Base-by-base conservation (phyloP, 371 early-diverging fungal species). In the Rhizopus microsporus region DNA sequence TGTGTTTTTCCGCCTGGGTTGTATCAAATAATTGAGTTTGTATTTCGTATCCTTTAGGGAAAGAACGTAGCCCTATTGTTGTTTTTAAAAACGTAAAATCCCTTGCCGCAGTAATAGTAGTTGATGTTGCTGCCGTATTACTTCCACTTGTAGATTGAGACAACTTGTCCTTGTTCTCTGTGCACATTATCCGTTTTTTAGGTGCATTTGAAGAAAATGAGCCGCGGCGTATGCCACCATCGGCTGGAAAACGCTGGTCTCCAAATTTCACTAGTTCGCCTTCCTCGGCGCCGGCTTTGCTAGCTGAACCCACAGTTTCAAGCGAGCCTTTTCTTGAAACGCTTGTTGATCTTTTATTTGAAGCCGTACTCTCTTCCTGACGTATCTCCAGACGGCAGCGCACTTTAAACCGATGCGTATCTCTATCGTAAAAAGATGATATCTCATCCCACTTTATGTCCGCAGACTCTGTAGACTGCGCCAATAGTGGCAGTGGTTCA, bases 21-120 rank as follows among this genome's bases (percentile, higher is more conserved):
- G 46, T 10, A 42, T 61, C 46, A 33, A 49, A 57, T n/a, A 66
- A n/a, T 17, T 66, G 62, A 5, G 55, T 52, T 31, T 40, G 40
- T 1, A 66, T 54, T 54, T 60, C 60, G 31, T 66, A 66, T 3
- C 66, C 66, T 17, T 57, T 66, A 30, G 57, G 23, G 31, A 48
- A 66, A 1, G 51, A 35, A 3, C 62, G 58, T n/a, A 66, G 47
- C 42, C 61, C 66, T 2, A 61, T 40, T 12, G 55, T 43, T 2
- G 48, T 33, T 43, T 60, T 44, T 17, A 65, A n/a, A 34, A 56
- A 51, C 0, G 53, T 56, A 13, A 52, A 23, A 38, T 23, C 17
- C 42, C 42, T 16, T 7, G 46, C 35, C 3, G 34, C 3, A 7
- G 44, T 3, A 6, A 17, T 44, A 17, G 15, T 7, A 15, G 15